Base-by-base conservation (phyloP, 768 basidiomycete genomes). In the Baorangia bicolor region DNA sequence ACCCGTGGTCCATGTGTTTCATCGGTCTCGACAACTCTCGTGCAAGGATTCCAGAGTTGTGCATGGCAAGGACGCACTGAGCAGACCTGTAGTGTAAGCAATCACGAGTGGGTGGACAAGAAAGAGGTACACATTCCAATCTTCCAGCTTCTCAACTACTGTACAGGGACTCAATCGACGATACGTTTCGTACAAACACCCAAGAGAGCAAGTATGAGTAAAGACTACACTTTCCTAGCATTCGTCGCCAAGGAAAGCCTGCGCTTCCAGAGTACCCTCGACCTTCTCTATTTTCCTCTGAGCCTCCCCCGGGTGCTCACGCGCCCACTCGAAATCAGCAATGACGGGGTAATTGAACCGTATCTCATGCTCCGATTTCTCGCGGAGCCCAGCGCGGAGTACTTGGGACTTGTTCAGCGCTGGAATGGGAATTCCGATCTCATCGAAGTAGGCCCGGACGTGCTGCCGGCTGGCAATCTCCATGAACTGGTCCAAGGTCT, bases 281-380 rank as follows among this genome's bases (percentile, higher is more conserved):
- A 21, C 18, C 20, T 25, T 16, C 0, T 48, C 28, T n/a, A 53
- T 56, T 18, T 34, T 51, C 12, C 21, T 21, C 31, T 45, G 4
- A 13, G 41, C 39, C 11, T 64, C 51, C 13, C 9, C 6, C 4
- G 62, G 62, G 43, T 63, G 38, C 49, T 63, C 62, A 4, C n/a
- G 42, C 14, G 41, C 58, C 58, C 58, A 64, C 37, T 64, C 47
- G 3, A 55, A 28, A 25, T 25, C 40, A 1, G 34, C 23, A n/a
- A 61, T 53, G 43, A 57, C 16, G 16, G 59, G 63, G 16, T 43
- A 40, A 13, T 46, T 38, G 21, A 47, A 47, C 18, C 31, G 31
- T 14, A 5, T 35, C 20, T 58, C 53, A 4, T 35, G 21, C 34
- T 31, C 10, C 18, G 37, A 25, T 44, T 61, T 64, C 42, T 35